Conservation (phyloP, 2,329 filamentous ascomycete species). For the Aotearoamyces nothofagi region DNA sequence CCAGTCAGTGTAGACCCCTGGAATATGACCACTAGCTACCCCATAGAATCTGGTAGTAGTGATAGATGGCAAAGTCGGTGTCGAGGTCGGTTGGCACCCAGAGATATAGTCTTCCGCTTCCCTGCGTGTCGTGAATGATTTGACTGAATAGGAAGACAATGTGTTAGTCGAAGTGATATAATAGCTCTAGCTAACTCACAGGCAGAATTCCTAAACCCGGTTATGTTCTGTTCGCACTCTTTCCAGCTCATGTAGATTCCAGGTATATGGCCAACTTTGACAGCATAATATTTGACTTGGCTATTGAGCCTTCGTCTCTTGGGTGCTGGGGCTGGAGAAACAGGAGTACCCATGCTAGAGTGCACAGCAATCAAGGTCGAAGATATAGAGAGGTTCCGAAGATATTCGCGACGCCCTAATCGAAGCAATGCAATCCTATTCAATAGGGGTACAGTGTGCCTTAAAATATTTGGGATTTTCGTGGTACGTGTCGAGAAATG, state of each 20-base stretch:
- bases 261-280: constrained; percentile 37
- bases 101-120: constrained; percentile 70
- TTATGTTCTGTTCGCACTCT: constrained; percentile 45
- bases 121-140: constrained; percentile 57
- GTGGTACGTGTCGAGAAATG: too few relatives aligned
- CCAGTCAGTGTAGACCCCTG: constrained; percentile 52
- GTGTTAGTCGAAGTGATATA: constrained; percentile 9
- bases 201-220: constrained; percentile 45
- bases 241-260: constrained; percentile 47
- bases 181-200: constrained; percentile 35
- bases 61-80: constrained; percentile 13
- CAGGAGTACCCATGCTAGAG: too few relatives aligned
- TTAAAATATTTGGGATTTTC: too few relatives aligned
- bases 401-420: too few relatives aligned
- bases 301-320: too few relatives aligned
- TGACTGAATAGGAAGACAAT: constrained; percentile 44
- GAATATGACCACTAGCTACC: constrained; percentile 39
- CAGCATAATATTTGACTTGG: constrained; percentile 56
- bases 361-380: too few relatives aligned
- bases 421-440: too few relatives aligned
- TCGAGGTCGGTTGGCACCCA: constrained; percentile 31
- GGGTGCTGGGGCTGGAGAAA: too few relatives aligned
- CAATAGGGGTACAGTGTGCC: too few relatives aligned
- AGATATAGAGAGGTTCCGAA: too few relatives aligned
- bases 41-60: constrained; percentile 35